phyloP scores from a whole-genome alignment of 2,329 filamentous ascomycete genomes.

The Claviceps purpurea region DNA sequence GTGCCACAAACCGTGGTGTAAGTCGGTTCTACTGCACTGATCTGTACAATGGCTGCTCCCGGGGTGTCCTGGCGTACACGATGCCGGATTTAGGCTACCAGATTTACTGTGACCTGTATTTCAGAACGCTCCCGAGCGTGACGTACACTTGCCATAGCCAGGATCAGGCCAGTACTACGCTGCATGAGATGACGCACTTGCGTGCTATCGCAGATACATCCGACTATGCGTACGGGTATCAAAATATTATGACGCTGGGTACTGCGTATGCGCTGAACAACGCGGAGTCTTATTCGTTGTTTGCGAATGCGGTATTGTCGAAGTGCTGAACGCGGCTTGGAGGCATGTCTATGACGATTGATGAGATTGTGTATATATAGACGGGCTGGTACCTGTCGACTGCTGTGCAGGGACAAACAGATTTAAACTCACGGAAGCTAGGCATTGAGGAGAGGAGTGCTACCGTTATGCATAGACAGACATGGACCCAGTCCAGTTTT shows the following conservation, averaged over 20 bases:
- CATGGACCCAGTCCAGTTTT: neutral
- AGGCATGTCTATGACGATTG: neutral
- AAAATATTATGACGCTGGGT: constrained; percentile 34
- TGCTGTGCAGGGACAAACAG: too few relatives aligned
- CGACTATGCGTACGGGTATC: constrained; percentile 43
- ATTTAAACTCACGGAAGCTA: too few relatives aligned
- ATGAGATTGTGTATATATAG: neutral
- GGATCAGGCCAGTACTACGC: constrained; percentile 49
- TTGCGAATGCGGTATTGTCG: constrained; percentile 24
- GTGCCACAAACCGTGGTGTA: constrained; percentile 26
- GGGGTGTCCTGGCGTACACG: constrained; percentile 46
- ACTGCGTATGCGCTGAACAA: constrained; percentile 42
- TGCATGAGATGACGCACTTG: constrained; percentile 55
- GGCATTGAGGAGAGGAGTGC: neutral
- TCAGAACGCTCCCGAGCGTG: constrained; percentile 35
- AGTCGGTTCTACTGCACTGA: constrained; percentile 48
- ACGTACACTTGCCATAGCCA: constrained; percentile 44
- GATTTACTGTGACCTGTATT: constrained; percentile 49
- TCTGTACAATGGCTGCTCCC: constrained; percentile 35
- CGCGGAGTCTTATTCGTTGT: constrained; percentile 44
- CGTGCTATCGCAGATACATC: constrained; percentile 42
- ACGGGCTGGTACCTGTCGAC: neutral
- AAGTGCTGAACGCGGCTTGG: constrained; percentile 20
- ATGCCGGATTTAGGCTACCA: constrained; percentile 39
- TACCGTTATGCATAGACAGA: neutral